Conservation (phyloP, 1,139 yeast species). For the Pneumocystis murina region DNA sequence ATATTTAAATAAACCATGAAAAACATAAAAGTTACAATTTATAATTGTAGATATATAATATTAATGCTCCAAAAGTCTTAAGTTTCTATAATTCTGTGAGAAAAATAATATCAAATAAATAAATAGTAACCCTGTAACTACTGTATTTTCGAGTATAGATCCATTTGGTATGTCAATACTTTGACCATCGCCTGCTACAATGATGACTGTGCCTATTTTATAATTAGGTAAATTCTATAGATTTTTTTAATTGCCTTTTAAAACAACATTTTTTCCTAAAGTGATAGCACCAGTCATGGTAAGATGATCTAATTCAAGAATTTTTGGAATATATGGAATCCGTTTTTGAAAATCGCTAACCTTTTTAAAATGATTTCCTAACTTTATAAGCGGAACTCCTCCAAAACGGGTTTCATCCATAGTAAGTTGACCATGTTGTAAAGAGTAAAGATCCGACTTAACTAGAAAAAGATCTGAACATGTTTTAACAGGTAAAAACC, state of each 20-base stretch:
- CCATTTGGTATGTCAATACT: slow-evolving; percentile 96
- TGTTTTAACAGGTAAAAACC: slow-evolving; percentile 96
- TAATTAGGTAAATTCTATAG: not conserved
- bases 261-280: slow-evolving; percentile 76
- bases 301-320: slow-evolving; percentile 88
- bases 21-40: not conserved
- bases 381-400: slow-evolving; percentile 83
- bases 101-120: not conserved
- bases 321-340: slow-evolving; percentile 90
- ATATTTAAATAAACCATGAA: not conserved
- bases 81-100: not conserved
- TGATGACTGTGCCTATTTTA: slow-evolving; percentile 60
- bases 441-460: slow-evolving; percentile 83
- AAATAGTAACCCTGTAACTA: not conserved
- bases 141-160: slow-evolving; percentile 42
- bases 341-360: slow-evolving; percentile 81
- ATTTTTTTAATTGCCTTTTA: slow-evolving; percentile 39
- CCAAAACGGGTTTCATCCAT: slow-evolving; percentile 81
- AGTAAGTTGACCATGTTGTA: slow-evolving; percentile 82
- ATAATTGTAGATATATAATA: not conserved
- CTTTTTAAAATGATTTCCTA: slow-evolving; percentile 92
- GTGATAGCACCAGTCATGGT: slow-evolving; percentile 94
- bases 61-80: not conserved
- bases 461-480: slow-evolving; percentile 87
- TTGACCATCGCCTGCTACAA: slow-evolving; percentile 94